Base-by-base conservation (phyloP, 441 rosid genomes). In the Pelargonium citronellum region DNA sequence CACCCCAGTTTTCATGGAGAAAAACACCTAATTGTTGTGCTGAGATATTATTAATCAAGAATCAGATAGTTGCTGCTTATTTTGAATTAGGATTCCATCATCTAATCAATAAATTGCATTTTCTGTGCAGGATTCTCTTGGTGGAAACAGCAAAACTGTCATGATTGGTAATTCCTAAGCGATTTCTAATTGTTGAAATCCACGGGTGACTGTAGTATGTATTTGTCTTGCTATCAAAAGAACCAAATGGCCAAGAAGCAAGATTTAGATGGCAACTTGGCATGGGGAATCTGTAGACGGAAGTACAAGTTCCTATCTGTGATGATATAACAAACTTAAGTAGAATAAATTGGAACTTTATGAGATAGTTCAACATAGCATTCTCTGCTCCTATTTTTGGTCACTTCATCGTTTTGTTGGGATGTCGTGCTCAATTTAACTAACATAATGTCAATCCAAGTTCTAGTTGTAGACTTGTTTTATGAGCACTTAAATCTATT, bases 81-180 rank as follows among this genome's bases (percentile, higher is more conserved):
- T 49, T 4, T 12, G 57, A 49, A 49, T 49, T 49, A 49, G 57
- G 16, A 49, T 49, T 13, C 57, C 15, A 49, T 49, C 15, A n/a
- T 49, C 57, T 13, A 49, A 49, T n/a, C 19, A 22, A 61, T 39
- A 61, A 22, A 61, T 61, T 15, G 10, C 41, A 9, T 73, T 51
- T 64, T 13, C 75, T 69, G 64, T 79, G 74, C 85, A 88, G 89
- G 91, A 87, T 75, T 87, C 91, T 53, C 87, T 87, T 71, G 91
- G 91, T 71, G 89, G 91, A 67, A 87, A 87, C 77, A 87, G 91
- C 75, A 84, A 78, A 82, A 87, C 91, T 4, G 83, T 83, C 70
- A 87, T 87, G 91, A 85, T 87, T 75, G 91, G 91, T 87, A 81
- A 78, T 53, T 8, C 69, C 65, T 7, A 44, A 67, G 58, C 27